Conservation (phyloP, 306 rosid genomes). For the Styphnolobium japonicum region DNA sequence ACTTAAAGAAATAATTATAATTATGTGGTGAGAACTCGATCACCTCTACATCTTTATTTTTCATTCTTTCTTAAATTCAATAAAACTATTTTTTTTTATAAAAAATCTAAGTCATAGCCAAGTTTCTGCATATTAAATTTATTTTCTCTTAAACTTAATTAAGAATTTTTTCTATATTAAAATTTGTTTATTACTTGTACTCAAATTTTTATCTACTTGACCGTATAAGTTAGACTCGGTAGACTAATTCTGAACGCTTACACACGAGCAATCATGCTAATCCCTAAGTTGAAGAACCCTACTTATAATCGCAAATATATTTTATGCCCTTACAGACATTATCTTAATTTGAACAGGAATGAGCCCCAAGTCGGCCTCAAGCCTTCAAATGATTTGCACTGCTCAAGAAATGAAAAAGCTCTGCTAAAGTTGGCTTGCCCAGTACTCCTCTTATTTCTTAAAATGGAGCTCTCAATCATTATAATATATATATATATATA, state of each 20-base stretch:
- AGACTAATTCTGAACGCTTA: neutral
- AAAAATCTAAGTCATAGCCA: neutral
- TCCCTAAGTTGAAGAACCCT: slow-evolving; percentile 8
- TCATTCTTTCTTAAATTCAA: no score
- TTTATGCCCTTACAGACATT: neutral
- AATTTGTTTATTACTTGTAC: neutral
- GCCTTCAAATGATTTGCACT: slow-evolving; percentile 35
- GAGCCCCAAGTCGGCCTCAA: neutral
- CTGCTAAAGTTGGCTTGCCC: slow-evolving; percentile 18
- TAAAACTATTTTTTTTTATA: no score
- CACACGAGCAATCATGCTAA: neutral
- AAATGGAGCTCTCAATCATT: neutral
- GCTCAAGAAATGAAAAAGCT: slow-evolving; percentile 48
- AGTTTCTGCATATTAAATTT: neutral
- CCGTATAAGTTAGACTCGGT: neutral
- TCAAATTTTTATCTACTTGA: neutral
- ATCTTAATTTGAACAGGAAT: neutral
- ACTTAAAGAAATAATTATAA: no score
- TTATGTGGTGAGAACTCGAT: no score
- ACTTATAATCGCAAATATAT: neutral
- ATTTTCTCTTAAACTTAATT: neutral
- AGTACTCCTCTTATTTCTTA: neutral
- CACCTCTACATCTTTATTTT: no score
- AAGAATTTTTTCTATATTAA: neutral
- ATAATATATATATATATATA: slow-evolving; percentile 1